Evolutionary conservation across 2,329 filamentous ascomycete species (phyloP).

Genomic region (Akanthomyces muscarius): DNA sequence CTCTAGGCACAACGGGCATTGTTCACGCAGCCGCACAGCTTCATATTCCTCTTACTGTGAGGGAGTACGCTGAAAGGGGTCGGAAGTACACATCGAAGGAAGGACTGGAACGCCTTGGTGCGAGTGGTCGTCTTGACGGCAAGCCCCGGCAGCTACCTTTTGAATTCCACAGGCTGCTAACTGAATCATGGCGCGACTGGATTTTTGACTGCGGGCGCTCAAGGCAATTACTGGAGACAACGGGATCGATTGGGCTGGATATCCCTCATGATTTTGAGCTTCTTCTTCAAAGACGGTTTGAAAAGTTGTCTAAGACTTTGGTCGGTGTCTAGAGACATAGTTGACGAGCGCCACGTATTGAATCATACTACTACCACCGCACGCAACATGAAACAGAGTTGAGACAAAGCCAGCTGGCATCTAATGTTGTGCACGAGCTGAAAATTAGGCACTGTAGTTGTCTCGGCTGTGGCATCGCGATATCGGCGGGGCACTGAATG

Average conservation of each 20-base stretch:
- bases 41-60: neutral
- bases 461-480: no score
- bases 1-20: neutral
- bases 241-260: neutral
- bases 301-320: neutral
- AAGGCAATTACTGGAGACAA: neutral
- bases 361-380: no score
- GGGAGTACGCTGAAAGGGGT: neutral
- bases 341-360: neutral
- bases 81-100: neutral
- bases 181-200: conserved; percentile 11
- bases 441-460: no score
- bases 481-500: no score
- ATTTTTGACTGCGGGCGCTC: conserved; percentile 3
- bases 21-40: conserved; percentile 7
- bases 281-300: neutral
- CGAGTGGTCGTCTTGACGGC: neutral
- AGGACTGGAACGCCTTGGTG: neutral
- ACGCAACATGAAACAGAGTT: no score
- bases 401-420: no score
- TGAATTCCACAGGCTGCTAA: conserved; percentile 4
- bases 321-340: neutral
- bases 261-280: neutral
- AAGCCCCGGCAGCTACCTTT: neutral
- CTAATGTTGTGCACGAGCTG: no score